phyloP scores from a whole-genome alignment of 1,284 basidiomycete genomes.

The Thecaphora thlaspeos region DNA sequence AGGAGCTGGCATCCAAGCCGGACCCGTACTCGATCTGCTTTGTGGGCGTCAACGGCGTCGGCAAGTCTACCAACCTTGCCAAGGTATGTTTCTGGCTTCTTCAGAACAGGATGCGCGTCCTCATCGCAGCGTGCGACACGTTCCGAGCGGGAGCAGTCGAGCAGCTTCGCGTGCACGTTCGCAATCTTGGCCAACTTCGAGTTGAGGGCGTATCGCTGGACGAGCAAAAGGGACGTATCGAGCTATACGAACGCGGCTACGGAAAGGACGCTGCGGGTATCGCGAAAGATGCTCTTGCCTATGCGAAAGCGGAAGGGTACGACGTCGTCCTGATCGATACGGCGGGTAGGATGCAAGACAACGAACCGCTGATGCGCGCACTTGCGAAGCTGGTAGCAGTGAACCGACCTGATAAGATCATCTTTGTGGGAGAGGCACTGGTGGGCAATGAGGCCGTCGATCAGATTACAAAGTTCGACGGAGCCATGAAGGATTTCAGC shows the following conservation, averaged over 20 bases:
- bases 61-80: constrained; percentile 95
- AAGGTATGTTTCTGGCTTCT: constrained; percentile 99
- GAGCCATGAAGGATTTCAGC: constrained; percentile 54
- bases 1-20: constrained; percentile 62
- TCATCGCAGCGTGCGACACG: constrained; percentile 98
- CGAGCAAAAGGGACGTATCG: constrained; percentile 71
- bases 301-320: constrained; percentile 47
- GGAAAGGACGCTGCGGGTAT: constrained; percentile 98
- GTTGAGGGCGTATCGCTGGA: constrained; percentile 44
- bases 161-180: constrained; percentile 92
- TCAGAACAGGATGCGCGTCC: constrained; percentile 85
- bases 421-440: constrained; percentile 57
- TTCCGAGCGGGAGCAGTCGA: constrained; percentile 98
- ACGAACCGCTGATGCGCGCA: constrained; percentile 57
- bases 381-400: constrained; percentile 55
- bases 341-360: constrained; percentile 57
- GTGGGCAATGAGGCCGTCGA: constrained; percentile 58
- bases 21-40: constrained; percentile 91
- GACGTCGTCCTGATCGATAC: constrained; percentile 57
- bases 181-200: constrained; percentile 83
- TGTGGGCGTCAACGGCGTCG: constrained; percentile 99
- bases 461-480: constrained; percentile 55
- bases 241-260: constrained; percentile 93
- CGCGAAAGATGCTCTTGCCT: constrained; percentile 82
- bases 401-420: constrained; percentile 55